Percentiles rank a stretch among this genome's conserved stretches.
These are phyloP conservation scores for Populus nigra DNA, from an alignment of 345 rosid genomes.

Conservation along the genomic window DNA sequence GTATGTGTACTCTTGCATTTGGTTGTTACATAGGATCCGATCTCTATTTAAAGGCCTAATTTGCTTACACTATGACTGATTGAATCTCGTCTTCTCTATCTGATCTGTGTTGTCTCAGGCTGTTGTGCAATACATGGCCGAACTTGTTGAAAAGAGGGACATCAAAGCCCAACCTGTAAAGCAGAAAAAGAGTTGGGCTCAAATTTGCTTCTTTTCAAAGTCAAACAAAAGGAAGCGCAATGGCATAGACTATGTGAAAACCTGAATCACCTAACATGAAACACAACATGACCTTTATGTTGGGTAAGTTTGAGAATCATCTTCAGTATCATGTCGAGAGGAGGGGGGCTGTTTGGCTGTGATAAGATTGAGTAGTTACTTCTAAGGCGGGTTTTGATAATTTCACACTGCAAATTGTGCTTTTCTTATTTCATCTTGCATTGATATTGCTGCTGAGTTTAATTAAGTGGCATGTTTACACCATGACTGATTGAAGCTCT, in stretches of 20 bases:
- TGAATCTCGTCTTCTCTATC: not conserved
- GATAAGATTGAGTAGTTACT: not conserved
- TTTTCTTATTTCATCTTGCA: conserved; percentile 1
- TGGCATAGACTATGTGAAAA: conserved; percentile 60
- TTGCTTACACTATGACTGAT: not conserved
- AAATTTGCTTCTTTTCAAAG: conserved; percentile 83
- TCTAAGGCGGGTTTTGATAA: not conserved
- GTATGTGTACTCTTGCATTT: conserved; percentile 28
- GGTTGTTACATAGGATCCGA: not conserved
- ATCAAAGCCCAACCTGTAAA: conserved; percentile 51
- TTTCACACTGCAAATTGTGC: not conserved
- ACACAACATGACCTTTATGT: conserved; percentile 12
- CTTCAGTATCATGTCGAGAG: not conserved
- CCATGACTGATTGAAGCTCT: conserved; percentile 2
- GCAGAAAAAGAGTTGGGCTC: conserved; percentile 92
- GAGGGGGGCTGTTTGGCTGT: not conserved
- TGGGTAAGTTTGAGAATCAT: conserved; percentile 30
- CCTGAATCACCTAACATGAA: conserved; percentile 25
- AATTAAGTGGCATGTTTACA: not conserved
- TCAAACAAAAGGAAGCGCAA: conserved; percentile 88
- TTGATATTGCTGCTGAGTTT: not conserved
- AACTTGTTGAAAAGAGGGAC: conserved; percentile 58
- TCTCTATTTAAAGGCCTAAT: not conserved
- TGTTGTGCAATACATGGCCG: conserved; percentile 81
- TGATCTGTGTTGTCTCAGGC: conserved; percentile 47